Evolutionary conservation across 768 basidiomycete species (phyloP), one percentile per base, ranked within the genome.

Genomic region (Chalciporus sphaerocephalus): DNA sequence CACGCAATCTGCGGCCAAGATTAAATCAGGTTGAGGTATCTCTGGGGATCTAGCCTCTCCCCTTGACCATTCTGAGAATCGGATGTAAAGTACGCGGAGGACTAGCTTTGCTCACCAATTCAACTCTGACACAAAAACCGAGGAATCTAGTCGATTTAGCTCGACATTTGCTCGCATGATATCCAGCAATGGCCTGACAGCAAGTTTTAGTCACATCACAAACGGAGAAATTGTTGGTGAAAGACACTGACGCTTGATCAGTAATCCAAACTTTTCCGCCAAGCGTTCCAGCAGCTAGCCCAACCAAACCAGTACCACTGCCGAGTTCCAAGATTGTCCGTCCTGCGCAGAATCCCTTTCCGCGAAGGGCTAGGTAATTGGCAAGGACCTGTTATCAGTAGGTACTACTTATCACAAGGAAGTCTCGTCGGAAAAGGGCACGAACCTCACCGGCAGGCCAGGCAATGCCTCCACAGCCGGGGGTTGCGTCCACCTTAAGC

Each of bases 1-100:
- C 8, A 97, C 92, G 55, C 93, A 97, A 59, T 97, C 93, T 1
- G 93, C 93, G 2, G 89, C 91, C 5, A 97, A 76, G 47, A 97
- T 76, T 20, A 95, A 42, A 57, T 89, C 81, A 6, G 83, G 76
- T 12, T 65, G 69, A 34, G 69, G 80, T 57, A 68, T 70, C 33
- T 54, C 51, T 8, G 54, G 22, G 8, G 85, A 80, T 25, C 83
- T 55, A 1, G 75, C 65, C 15, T 74, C 70, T 20, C 89, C 92
- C 92, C 89, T 32, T 32, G 30, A 32, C n/a, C 15, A 6, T n/a
- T 6, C 30, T 91, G 46, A 28, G 17, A 28, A 52, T 40, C 50
- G 38, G 21, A 47, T 44, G 32, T 12, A 13, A 48, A 33, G 5
- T 17, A 16, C 13, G 34, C 4, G 33, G 20, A 47, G 34, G 36